A percentile compares a stretch with the other conserved stretches of the same genome.
Conservation (phyloP, 75 land plant genomes). For the Sequoia sempervirens region DNA sequence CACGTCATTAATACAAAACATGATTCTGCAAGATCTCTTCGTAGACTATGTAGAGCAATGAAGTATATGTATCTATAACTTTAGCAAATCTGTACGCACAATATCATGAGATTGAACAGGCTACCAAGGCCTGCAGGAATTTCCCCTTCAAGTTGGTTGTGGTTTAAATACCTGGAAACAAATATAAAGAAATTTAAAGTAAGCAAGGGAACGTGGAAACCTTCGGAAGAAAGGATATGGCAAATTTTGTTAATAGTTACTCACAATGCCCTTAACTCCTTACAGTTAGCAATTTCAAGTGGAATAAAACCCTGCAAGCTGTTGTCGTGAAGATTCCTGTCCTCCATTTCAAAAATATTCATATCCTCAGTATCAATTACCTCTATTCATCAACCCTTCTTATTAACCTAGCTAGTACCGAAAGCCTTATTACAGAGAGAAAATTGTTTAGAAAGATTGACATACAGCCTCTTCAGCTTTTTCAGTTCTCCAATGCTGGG, state of each 20-base stretch:
- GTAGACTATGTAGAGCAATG: neutral
- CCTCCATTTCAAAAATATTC: conserved; percentile 1
- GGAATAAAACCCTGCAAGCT: conserved; percentile 80
- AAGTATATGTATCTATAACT: neutral
- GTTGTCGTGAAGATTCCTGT: conserved; percentile 81
- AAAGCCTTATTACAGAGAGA: neutral
- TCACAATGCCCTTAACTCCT: conserved; percentile 77
- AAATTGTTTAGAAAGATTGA: neutral
- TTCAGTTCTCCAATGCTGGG: conserved; percentile 71
- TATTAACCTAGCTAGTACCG: too few species aligned
- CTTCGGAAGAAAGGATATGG: neutral
- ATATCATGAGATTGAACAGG: conserved; percentile 37
- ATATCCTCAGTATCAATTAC: neutral
- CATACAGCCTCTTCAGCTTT: conserved; percentile 75
- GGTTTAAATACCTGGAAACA: conserved; percentile 50
- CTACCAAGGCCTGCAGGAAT: conserved; percentile 60
- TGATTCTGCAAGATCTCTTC: neutral
- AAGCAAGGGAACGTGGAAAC: neutral
- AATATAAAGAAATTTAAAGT: neutral
- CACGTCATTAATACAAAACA: neutral
- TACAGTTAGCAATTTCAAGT: conserved; percentile 63
- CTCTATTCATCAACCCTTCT: too few species aligned
- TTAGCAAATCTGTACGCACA: conserved; percentile 23
- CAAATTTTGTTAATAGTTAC: conserved; percentile 12
- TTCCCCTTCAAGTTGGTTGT: conserved; percentile 55